Percentiles rank a stretch among this genome's conserved stretches.
phyloP scores from a whole-genome alignment of 108 stramenopile species.

The Skeletonema menzelii region DNA sequence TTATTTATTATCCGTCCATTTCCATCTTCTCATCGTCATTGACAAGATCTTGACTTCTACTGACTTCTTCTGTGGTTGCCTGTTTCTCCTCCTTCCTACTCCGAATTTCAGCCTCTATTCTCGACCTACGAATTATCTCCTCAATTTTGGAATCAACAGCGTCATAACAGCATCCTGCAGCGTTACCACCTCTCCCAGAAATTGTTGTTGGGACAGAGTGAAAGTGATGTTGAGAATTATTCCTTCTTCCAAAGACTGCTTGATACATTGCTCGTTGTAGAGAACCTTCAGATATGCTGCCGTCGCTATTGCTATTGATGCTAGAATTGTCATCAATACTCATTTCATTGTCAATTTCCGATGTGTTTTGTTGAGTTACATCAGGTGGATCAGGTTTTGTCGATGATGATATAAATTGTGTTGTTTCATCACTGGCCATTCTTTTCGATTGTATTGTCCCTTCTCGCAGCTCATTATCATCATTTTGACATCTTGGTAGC shows the following conservation, averaged over 20 bases:
- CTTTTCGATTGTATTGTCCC: not conserved
- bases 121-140: conserved; percentile 37
- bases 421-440: not conserved
- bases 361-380: conserved; percentile 5
- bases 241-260: conserved; percentile 34
- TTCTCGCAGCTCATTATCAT: not conserved
- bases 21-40: conserved; percentile 1
- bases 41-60: not conserved
- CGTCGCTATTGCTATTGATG: conserved; percentile 9
- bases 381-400: not conserved
- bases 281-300: conserved; percentile 29
- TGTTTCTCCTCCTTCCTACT: conserved; percentile 12
- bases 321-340: conserved; percentile 19
- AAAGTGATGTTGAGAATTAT: not conserved
- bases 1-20: conserved; percentile 2
- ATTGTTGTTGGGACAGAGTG: not conserved
- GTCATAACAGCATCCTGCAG: conserved; percentile 11
- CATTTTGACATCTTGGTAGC: not conserved
- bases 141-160: conserved; percentile 41
- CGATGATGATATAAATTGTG: not conserved
- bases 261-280: conserved; percentile 43
- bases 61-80: not conserved
- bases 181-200: not conserved
- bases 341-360: conserved; percentile 11
- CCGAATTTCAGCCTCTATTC: conserved; percentile 27